Evolutionary conservation across 2,329 filamentous ascomycete species (phyloP), one percentile per base, ranked within the genome.

Genomic region (Chrysosporium keratinophilum): DNA sequence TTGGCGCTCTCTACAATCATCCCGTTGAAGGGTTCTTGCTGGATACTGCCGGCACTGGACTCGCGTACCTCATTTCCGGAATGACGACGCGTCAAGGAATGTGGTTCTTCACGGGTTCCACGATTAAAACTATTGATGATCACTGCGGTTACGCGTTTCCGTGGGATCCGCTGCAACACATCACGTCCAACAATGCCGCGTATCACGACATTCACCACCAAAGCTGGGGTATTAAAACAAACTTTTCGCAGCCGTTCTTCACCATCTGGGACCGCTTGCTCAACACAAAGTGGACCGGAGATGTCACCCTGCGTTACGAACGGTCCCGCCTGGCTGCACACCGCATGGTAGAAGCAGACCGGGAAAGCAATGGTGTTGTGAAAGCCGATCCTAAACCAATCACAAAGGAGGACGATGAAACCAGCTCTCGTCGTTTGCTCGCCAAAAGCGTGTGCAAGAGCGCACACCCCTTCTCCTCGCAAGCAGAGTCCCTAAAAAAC

Each of bases 181-280:
- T 97, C 57, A 95, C 90, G 43, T 86, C 86, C 68, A 97, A 98
- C 76, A 96, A 97, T 62, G 91, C 93, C 23, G 85, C 84, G 35
- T 98, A 97, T 71, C 93, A 98, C 67, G 93, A 98, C 66, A 91
- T 98, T 56, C 93, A 98, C 71, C 93, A 98, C 73, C 93, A 98
- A 72, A 94, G 87, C 71, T 97, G 91, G 90, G 93, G 93, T 54
- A 95, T 98, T 78, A 98, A 97, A 65, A 75, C 72, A 48, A 73
- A 75, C 58, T 75, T 73, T 54, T 73, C 71, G 7, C 72, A 75
- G 52, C 71, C 72, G n/a, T 74, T 73, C 61, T 96, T 97, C 73
- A 96, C 87, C 46, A 89, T 96, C 72, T 97, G 93, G 88, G 93
- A 98, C 68, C 77, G 80, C 45, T 65, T 89, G 28, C 75, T 95